A percentile compares a stretch with the other conserved stretches of the same genome.
Evolutionary conservation across 169 alveolate species (phyloP).

Genomic region (Cryptosporidium canis): DNA sequence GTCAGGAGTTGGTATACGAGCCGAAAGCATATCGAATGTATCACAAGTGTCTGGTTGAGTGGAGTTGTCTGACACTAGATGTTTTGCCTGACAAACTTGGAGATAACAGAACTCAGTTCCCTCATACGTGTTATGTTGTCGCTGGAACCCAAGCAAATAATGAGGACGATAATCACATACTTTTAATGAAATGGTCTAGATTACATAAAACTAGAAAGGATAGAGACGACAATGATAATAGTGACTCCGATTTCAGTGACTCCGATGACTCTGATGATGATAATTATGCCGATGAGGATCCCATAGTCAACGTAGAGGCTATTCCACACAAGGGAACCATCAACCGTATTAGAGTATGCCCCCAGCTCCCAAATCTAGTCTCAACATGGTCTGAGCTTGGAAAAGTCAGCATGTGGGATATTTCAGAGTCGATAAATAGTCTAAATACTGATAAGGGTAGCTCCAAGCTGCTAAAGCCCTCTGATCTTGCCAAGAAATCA

Average conservation of each 20-base stretch:
- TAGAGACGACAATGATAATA: constrained; percentile 43
- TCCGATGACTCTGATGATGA: constrained; percentile 19
- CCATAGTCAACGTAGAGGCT: constrained; percentile 44
- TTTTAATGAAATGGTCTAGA: constrained; percentile 71
- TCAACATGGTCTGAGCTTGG: constrained; percentile 73
- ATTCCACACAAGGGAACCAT: constrained; percentile 68
- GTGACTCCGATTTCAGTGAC: neutral
- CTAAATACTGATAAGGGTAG: neutral
- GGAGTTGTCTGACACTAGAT: constrained; percentile 67
- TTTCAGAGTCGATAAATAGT: constrained; percentile 22
- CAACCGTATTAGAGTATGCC: constrained; percentile 62
- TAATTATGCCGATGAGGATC: constrained; percentile 41
- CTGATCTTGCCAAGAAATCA: constrained; percentile 30
- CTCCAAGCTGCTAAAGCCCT: constrained; percentile 25
- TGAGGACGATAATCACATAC: constrained; percentile 33
- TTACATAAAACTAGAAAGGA: constrained; percentile 60
- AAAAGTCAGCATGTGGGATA: constrained; percentile 56
- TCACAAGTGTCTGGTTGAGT: constrained; percentile 63
- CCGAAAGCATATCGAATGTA: constrained; percentile 68
- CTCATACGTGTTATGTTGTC: constrained; percentile 63
- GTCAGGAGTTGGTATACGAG: constrained; percentile 41
- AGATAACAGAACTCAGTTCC: constrained; percentile 53
- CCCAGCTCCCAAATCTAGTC: constrained; percentile 52
- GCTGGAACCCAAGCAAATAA: constrained; percentile 73
- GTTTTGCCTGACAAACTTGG: constrained; percentile 58